A percentile compares a stretch with the other conserved stretches of the same genome.
Conservation (phyloP, 1,139 yeast genomes). For the Protomyces pachydermus region DNA sequence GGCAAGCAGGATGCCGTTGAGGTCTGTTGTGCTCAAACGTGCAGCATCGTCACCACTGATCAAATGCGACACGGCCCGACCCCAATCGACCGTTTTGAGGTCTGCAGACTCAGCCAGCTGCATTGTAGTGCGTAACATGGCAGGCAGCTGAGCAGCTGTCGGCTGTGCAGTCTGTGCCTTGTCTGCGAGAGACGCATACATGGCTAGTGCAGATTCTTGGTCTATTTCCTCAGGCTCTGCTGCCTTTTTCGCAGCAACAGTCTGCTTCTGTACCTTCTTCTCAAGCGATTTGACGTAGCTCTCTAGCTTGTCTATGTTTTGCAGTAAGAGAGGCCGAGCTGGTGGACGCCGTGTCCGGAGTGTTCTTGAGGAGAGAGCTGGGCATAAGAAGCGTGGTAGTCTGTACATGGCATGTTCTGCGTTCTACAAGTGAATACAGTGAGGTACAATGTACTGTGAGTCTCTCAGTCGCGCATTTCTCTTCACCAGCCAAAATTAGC, state of each 20-base stretch:
- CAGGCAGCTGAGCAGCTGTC: neutral
- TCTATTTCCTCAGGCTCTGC: neutral
- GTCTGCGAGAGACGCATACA: conserved; percentile 8
- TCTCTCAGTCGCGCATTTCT: too few relatives aligned
- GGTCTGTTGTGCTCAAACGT: conserved; percentile 1
- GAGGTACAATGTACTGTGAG: too few relatives aligned
- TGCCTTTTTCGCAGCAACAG: neutral
- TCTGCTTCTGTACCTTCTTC: conserved; percentile 4
- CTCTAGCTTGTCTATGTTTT: conserved; percentile 21
- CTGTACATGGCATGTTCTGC: neutral
- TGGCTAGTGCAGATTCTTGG: neutral
- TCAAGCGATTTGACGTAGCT: conserved; percentile 11
- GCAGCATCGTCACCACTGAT: neutral
- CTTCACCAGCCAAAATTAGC: neutral
- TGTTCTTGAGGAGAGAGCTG: conserved; percentile 1
- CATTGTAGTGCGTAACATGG: neutral
- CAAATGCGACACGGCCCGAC: neutral
- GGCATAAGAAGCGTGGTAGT: conserved; percentile 17
- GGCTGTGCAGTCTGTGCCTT: neutral
- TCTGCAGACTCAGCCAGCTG: neutral
- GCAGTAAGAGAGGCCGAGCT: conserved; percentile 2
- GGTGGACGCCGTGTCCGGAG: conserved; percentile 1
- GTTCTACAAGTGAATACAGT: too few relatives aligned
- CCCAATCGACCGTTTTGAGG: conserved; percentile 5
- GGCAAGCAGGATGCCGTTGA: conserved; percentile 6